Evolutionary conservation across 2,329 filamentous ascomycete genomes (phyloP).

Genomic region (Sarocladium strictum): DNA sequence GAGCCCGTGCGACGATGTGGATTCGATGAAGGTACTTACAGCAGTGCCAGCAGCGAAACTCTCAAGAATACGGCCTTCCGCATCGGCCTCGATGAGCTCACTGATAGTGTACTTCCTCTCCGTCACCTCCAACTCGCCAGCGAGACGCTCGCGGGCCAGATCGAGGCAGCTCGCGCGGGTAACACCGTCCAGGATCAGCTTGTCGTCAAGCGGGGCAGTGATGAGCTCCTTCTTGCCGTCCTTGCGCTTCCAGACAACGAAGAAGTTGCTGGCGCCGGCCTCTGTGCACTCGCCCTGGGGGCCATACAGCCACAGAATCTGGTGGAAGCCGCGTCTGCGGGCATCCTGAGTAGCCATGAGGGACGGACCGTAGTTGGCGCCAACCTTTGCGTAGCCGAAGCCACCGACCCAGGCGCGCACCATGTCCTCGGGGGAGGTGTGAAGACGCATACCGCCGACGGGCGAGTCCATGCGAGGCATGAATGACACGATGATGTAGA

Average conservation of each 20-base stretch:
- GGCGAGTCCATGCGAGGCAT: slow-evolving; percentile 52
- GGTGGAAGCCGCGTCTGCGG: slow-evolving; percentile 66
- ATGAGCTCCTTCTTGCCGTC: slow-evolving; percentile 58
- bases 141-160: slow-evolving; percentile 59
- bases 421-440: slow-evolving; percentile 75
- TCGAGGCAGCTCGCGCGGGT: slow-evolving; percentile 78
- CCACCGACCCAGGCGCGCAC: slow-evolving; percentile 90
- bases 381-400: slow-evolving; percentile 87
- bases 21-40: slow-evolving; percentile 40
- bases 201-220: slow-evolving; percentile 76
- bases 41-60: slow-evolving; percentile 85
- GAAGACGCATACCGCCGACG: slow-evolving; percentile 60
- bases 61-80: slow-evolving; percentile 74
- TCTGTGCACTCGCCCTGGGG: slow-evolving; percentile 74
- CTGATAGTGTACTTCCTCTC: slow-evolving; percentile 79
- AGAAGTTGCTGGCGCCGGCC: slow-evolving; percentile 89
- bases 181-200: slow-evolving; percentile 81
- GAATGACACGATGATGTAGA: slow-evolving; percentile 72
- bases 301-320: slow-evolving; percentile 93
- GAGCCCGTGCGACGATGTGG: neutral
- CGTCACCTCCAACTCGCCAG: slow-evolving; percentile 59
- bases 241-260: slow-evolving; percentile 65
- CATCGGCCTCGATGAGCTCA: slow-evolving; percentile 65
- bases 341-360: slow-evolving; percentile 75
- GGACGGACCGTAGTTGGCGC: slow-evolving; percentile 86